Evolutionary conservation across 177 flowering plant genomes (phyloP).

Genomic region (Vitis hybrid): DNA sequence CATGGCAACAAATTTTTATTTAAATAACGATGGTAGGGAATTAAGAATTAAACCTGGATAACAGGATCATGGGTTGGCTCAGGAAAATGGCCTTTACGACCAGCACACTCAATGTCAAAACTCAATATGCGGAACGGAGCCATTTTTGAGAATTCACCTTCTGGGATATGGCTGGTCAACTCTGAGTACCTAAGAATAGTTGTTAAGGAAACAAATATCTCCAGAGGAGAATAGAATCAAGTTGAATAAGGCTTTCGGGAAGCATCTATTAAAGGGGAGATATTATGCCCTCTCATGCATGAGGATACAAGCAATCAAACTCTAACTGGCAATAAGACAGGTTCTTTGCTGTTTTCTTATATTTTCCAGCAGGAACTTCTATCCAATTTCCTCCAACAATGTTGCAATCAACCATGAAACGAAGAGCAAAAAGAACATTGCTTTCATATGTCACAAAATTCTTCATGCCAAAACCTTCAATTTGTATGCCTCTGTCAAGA

Average conservation of each 20-base stretch:
- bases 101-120: conserved; percentile 99
- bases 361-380: conserved; percentile 79
- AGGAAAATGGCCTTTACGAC: conserved; percentile 96
- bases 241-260: background rate
- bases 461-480: conserved; percentile 85
- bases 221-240: background rate
- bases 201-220: conserved; percentile 31
- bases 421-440: conserved; percentile 94
- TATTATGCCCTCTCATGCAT: conserved; percentile 2
- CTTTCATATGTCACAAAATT: conserved; percentile 92
- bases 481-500: conserved; percentile 90
- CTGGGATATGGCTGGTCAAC: conserved; percentile 81
- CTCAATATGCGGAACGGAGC: conserved; percentile 97
- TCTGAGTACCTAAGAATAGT: conserved; percentile 57
- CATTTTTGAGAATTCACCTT: conserved; percentile 92
- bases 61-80: conserved; percentile 98
- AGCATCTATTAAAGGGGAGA: background rate
- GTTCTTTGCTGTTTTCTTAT: conserved; percentile 47
- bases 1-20: background rate
- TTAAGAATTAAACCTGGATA: conserved; percentile 69
- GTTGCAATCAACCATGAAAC: conserved; percentile 95
- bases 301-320: conserved; percentile 97
- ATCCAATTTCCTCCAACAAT: conserved; percentile 99
- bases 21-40: background rate
- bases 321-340: conserved; percentile 83